Evolutionary conservation across 2,329 filamentous ascomycete genomes (phyloP), one percentile per base, ranked within the genome.

Genomic region (Rugonectria rugulosa): DNA sequence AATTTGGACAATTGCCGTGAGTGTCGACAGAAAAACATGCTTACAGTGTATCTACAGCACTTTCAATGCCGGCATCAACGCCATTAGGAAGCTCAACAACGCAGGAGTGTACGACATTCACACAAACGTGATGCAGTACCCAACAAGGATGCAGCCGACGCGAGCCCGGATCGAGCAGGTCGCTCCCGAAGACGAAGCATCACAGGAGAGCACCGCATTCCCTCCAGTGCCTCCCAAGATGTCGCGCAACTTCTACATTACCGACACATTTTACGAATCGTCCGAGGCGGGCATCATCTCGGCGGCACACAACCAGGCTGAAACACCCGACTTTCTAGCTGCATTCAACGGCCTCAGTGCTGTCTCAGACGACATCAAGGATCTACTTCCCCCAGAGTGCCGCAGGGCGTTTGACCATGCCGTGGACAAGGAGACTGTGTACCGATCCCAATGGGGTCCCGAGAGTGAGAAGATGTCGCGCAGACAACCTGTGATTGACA

Each of bases 121-220:
- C 76, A 98, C 95, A 49, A 99, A 99, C 72, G 76, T 84, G 56
- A 89, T 97, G 83, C 91, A 95, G 70, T 96, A 90, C 70, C 94
- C 95, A 0, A 85, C 86, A 59, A 89, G 83, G 68, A 96, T 92
- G 84, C 95, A 99, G 73, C 92, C 95, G 3, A 95, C 92, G 3
- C 90, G 92, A 65, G 92, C 87, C 9, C 88, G 88, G 56, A 92
- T 93, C 79, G 91, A 95, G 74, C 86, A 89, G 57, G 79, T 96
- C 3, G 72, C 82, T 2, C 76, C 80, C 2, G 69, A 76, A 15
- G 69, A 74, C 8, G 70, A 73, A 3, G 64, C 62, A 27, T 61
- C 69, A 3, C 61, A 65, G 15, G 71, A 59, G 32, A 70, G 73
- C 19, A 65, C 68, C 23, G 64, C 69, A 31, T 85, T 86, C 62